phyloP scores from a whole-genome alignment of 73 alveolate species.

The Paramecium pentaurelia region DNA sequence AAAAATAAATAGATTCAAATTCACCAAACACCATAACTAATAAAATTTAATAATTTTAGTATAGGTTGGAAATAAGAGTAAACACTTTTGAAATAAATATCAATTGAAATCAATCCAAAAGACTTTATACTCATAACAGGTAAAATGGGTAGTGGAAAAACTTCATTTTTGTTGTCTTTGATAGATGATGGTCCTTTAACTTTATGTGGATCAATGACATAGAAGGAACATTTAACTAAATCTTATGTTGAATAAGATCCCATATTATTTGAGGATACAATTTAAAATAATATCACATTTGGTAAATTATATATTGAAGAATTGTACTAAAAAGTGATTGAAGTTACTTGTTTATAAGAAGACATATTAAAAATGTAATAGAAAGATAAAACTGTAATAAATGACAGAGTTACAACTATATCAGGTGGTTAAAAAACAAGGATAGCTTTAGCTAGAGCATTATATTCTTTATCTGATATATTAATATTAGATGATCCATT shows the following conservation, averaged over 20 bases:
- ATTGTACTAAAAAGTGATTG: neutral
- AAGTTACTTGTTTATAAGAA: neutral
- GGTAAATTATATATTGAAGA: neutral
- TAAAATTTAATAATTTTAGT: neutral
- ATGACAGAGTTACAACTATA: constrained; percentile 87
- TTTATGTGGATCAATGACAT: neutral
- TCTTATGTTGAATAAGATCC: neutral
- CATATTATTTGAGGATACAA: neutral
- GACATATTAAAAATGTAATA: neutral
- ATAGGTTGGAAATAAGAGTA: neutral
- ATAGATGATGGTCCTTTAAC: neutral
- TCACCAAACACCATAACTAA: neutral
- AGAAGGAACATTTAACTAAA: neutral
- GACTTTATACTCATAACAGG: neutral
- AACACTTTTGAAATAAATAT: neutral
- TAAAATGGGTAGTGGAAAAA: neutral
- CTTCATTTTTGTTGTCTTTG: neutral
- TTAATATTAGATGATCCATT: constrained; percentile 92
- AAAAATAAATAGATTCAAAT: neutral
- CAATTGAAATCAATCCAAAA: neutral
- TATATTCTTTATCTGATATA: constrained; percentile 84
- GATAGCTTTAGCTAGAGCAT: constrained; percentile 89
- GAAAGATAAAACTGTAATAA: constrained; percentile 83
- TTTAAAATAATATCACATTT: neutral
- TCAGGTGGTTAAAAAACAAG: constrained; percentile 96